Percentiles rank a stretch among this genome's conserved stretches.
Evolutionary conservation across 805 yeast genomes (phyloP).

Genomic region (Saccharomycopsis malanga): DNA sequence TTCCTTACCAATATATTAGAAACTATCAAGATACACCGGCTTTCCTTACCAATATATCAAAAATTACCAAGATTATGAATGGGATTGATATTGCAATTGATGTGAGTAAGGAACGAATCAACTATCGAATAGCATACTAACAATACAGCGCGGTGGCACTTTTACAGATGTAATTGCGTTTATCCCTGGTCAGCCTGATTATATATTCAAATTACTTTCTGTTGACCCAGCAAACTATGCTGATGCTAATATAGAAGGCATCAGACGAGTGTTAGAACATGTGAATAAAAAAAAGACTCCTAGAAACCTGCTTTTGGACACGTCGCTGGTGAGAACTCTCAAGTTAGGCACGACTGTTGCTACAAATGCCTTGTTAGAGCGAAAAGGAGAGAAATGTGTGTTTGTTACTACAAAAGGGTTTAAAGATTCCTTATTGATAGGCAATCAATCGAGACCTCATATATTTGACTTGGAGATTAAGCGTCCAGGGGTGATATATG

Average conservation of each 20-base stretch:
- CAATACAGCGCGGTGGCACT: conserved; percentile 84
- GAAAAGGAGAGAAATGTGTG: conserved; percentile 88
- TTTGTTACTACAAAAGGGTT: conserved; percentile 84
- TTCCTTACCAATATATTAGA: too few relatives aligned
- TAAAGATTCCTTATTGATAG: conserved; percentile 73
- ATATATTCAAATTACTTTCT: conserved; percentile 70
- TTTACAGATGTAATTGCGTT: conserved; percentile 70
- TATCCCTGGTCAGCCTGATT: conserved; percentile 44
- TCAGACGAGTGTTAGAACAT: conserved; percentile 64
- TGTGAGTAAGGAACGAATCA: neutral
- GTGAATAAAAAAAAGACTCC: conserved; percentile 50
- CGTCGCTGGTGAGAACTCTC: conserved; percentile 56
- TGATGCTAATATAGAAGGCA: conserved; percentile 93
- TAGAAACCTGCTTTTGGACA: conserved; percentile 51
- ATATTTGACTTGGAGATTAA: conserved; percentile 77
- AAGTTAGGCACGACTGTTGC: conserved; percentile 96
- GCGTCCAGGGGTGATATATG: conserved; percentile 66
- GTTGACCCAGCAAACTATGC: conserved; percentile 83
- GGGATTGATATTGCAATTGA: neutral
- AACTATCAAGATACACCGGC: too few relatives aligned
- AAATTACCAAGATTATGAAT: neutral
- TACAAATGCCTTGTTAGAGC: conserved; percentile 85
- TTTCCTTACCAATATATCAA: too few relatives aligned
- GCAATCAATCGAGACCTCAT: conserved; percentile 87
- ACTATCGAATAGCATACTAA: too few relatives aligned